Percentiles rank a stretch among this genome's conserved stretches.
Conservation (phyloP, 129 eudicot species). For the Chrysanthemum makinoi region DNA sequence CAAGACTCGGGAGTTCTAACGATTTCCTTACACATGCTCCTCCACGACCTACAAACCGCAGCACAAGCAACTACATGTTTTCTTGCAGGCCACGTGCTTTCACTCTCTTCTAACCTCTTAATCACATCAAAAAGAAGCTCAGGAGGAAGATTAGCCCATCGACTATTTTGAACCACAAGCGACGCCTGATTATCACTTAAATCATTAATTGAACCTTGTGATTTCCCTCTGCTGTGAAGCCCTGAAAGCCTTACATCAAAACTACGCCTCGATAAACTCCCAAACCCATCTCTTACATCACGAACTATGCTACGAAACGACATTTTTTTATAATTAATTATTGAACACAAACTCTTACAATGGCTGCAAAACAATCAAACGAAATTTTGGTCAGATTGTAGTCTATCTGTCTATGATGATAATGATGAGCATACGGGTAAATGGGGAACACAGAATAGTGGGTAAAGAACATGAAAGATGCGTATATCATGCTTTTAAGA, state of each 20-base stretch:
- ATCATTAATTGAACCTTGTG: conserved; percentile 71
- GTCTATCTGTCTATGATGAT: conserved; percentile 16
- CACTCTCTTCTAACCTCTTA: conserved; percentile 86
- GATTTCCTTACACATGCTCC: conserved; percentile 90
- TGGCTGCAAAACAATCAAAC: conserved; percentile 43
- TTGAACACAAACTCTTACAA: conserved; percentile 5
- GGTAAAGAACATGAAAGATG: background rate
- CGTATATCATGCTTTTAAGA: conserved; percentile 22
- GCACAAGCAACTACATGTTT: conserved; percentile 89
- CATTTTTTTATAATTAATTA: conserved; percentile 45
- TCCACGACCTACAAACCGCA: conserved; percentile 87
- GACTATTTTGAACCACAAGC: conserved; percentile 62
- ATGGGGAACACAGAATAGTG: background rate
- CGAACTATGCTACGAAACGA: conserved; percentile 90
- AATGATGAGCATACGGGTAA: background rate
- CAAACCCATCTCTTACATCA: conserved; percentile 78
- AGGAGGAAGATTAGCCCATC: conserved; percentile 91
- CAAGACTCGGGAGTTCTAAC: conserved; percentile 76
- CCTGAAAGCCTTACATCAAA: conserved; percentile 72
- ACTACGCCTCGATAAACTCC: conserved; percentile 81
- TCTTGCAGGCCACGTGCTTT: conserved; percentile 88
- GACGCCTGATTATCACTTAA: conserved; percentile 55
- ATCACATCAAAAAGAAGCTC: conserved; percentile 82
- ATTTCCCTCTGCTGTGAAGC: conserved; percentile 64
- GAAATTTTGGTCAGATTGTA: conserved; percentile 9